phyloP scores from a whole-genome alignment of 2,329 filamentous ascomycete species.

The Coleophoma eucalyptorum region DNA sequence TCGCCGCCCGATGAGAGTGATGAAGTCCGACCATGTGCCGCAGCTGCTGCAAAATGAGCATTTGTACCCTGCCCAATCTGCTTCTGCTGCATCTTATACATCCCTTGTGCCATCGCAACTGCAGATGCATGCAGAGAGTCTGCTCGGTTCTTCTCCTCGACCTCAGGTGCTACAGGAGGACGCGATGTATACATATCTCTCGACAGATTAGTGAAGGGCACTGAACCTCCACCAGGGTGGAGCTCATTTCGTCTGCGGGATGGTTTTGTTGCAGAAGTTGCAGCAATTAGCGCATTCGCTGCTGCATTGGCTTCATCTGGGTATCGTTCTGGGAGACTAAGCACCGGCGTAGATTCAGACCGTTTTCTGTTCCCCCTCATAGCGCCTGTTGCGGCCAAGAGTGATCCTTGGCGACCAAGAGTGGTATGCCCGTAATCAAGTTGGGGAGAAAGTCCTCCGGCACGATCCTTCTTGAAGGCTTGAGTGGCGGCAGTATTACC shows the following conservation, averaged over 20 bases:
- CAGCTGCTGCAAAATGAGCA: constrained; percentile 23
- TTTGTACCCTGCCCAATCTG: constrained; percentile 31
- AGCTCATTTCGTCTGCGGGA: constrained; percentile 8
- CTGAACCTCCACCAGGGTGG: constrained; percentile 54
- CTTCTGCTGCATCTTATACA: constrained; percentile 70
- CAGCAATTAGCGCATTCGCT: constrained; percentile 69
- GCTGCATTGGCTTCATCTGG: constrained; percentile 57
- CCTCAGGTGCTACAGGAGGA: constrained; percentile 67
- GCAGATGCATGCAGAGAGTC: constrained; percentile 78
- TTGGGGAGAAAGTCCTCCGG: constrained; percentile 34
- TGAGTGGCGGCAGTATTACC: constrained; percentile 69
- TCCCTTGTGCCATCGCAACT: constrained; percentile 83
- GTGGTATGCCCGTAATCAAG: constrained; percentile 41
- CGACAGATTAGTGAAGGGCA: constrained; percentile 63
- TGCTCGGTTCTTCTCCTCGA: constrained; percentile 68
- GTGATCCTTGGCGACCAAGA: constrained; percentile 58
- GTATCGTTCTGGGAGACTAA: constrained; percentile 36
- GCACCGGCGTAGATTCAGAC: constrained; percentile 56
- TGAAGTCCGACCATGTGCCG: constrained; percentile 24
- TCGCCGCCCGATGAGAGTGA: constrained; percentile 29
- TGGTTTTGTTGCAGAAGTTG: constrained; percentile 49
- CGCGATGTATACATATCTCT: constrained; percentile 74
- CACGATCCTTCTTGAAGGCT: constrained; percentile 53
- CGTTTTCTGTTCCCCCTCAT: constrained; percentile 55
- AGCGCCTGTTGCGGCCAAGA: constrained; percentile 75